Conservation (phyloP, 192 early-diverging fungal species). For the Backusella tarrabulga region DNA sequence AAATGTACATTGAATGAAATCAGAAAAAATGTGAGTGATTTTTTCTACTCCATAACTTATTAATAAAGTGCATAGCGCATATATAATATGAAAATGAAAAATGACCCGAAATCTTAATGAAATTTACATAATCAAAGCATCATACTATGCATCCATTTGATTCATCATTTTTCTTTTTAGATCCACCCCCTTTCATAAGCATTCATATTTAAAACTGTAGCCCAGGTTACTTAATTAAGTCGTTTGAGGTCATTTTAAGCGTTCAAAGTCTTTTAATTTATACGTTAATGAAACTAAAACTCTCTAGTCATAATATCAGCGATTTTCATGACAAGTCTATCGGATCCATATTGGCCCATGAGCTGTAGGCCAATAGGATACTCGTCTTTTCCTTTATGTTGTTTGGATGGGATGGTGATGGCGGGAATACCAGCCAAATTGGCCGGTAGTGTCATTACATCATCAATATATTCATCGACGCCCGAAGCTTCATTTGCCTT, state of each 20-base stretch:
- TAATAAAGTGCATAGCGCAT: background rate
- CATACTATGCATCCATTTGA: too few relatives aligned
- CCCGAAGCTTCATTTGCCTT: constrained; percentile 23
- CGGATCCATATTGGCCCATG: constrained; percentile 84
- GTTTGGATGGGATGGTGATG: constrained; percentile 56
- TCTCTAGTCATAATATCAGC: constrained; percentile 3
- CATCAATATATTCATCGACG: constrained; percentile 72
- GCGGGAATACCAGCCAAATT: constrained; percentile 83
- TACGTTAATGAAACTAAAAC: background rate
- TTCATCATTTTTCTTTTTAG: too few relatives aligned
- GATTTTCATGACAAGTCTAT: constrained; percentile 51
- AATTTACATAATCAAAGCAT: too few relatives aligned
- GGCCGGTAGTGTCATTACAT: constrained; percentile 88
- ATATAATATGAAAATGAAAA: background rate
- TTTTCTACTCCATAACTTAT: background rate
- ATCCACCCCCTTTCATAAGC: background rate
- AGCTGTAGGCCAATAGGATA: constrained; percentile 85
- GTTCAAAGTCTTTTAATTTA: too few relatives aligned
- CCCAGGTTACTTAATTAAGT: too few relatives aligned
- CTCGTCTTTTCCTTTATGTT: constrained; percentile 32
- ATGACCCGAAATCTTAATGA: too few relatives aligned
- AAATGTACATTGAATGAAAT: background rate
- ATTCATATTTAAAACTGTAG: background rate
- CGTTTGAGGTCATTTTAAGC: too few relatives aligned
- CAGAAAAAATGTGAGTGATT: background rate